Conservation (phyloP, 2,329 filamentous ascomycete species). For the Atkinsonella texensis region DNA sequence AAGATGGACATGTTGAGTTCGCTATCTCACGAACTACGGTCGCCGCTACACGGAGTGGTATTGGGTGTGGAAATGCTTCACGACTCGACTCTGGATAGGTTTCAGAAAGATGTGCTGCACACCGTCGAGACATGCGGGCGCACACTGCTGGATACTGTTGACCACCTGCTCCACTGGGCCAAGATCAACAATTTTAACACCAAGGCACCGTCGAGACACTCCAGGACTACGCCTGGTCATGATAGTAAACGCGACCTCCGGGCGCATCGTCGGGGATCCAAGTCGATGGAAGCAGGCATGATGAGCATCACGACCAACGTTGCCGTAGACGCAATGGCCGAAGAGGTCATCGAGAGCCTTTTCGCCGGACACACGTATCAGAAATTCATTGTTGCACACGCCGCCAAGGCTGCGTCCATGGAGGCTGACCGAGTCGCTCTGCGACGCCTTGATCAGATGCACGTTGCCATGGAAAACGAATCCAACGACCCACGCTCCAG, state of each 20-base stretch:
- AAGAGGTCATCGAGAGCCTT: conserved; percentile 36
- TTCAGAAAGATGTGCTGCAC: conserved; percentile 33
- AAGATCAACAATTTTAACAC: conserved; percentile 35
- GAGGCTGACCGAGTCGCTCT: conserved; percentile 5
- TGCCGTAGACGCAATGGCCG: conserved; percentile 27
- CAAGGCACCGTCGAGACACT: conserved; percentile 3
- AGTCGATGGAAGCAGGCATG: conserved; percentile 6
- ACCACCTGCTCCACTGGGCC: conserved; percentile 40
- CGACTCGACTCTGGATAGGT: conserved; percentile 34
- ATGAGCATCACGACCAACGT: conserved; percentile 13
- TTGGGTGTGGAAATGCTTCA: conserved; percentile 40
- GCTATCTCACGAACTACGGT: conserved; percentile 49
- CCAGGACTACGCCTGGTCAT: neutral
- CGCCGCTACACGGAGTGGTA: conserved; percentile 48
- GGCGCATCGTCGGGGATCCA: neutral
- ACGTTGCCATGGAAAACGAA: conserved; percentile 23
- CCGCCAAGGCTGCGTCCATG: neutral
- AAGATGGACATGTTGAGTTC: conserved; percentile 48
- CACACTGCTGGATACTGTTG: conserved; percentile 41
- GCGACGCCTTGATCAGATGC: conserved; percentile 22
- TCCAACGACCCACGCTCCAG: conserved; percentile 8
- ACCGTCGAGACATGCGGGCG: conserved; percentile 39
- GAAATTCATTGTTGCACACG: conserved; percentile 12
- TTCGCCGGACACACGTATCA: conserved; percentile 32
- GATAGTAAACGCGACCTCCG: conserved; percentile 1